Percentiles rank a stretch among this genome's conserved stretches.
phyloP scores from a whole-genome alignment of 352 stramenopile species.

The Phytophthora palmivora region DNA sequence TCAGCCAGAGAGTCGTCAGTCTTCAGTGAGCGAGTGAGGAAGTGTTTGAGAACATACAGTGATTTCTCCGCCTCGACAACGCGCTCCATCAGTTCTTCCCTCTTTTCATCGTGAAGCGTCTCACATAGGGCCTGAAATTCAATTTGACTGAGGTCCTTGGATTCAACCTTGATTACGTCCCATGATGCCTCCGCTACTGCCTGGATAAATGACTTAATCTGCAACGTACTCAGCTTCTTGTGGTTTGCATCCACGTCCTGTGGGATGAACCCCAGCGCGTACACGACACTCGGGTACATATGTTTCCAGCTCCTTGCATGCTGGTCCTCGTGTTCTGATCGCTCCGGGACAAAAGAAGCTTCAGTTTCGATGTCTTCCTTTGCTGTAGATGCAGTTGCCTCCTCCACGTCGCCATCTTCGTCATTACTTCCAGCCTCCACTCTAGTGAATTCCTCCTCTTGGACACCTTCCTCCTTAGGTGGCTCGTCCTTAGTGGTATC shows the following conservation, averaged over 20 bases:
- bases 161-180: constrained; percentile 57
- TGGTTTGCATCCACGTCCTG: constrained; percentile 42
- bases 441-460: constrained; percentile 6
- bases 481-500: constrained; percentile 2
- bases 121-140: constrained; percentile 85
- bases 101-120: constrained; percentile 47
- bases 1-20: constrained; percentile 59
- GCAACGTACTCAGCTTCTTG: constrained; percentile 81
- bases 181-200: constrained; percentile 72
- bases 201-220: constrained; percentile 90
- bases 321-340: constrained; percentile 16
- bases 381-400: constrained; percentile 4
- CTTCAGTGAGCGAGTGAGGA: constrained; percentile 62
- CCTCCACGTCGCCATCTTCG: background rate
- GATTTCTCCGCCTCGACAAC: constrained; percentile 46
- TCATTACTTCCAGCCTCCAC: background rate
- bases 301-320: constrained; percentile 48
- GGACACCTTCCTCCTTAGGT: constrained; percentile 1
- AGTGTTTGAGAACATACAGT: constrained; percentile 77
- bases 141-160: constrained; percentile 59
- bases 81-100: constrained; percentile 37
- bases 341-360: constrained; percentile 8
- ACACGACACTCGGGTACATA: constrained; percentile 79
- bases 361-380: constrained; percentile 14
- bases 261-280: constrained; percentile 73